Evolutionary conservation across 331 rosid genomes (phyloP).

Genomic region (Prunus yedoensis): DNA sequence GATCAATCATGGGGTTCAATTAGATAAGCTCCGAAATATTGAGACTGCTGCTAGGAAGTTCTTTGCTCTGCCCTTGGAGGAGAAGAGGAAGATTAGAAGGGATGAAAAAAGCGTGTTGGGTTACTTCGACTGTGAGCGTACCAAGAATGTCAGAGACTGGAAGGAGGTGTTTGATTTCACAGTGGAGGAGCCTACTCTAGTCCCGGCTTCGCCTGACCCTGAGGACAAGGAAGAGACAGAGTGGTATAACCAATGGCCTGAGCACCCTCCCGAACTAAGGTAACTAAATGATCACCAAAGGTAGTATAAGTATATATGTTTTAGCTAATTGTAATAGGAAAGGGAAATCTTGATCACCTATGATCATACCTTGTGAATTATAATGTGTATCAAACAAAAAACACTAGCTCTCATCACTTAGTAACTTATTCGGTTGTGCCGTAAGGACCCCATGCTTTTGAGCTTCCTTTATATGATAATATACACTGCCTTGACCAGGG

Average conservation of each 20-base stretch:
- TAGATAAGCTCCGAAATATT: constrained; percentile 23
- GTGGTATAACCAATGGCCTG: constrained; percentile 52
- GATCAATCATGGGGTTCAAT: constrained; percentile 63
- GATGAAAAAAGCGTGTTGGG: constrained; percentile 29
- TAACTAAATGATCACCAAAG: background rate
- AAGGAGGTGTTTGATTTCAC: constrained; percentile 60
- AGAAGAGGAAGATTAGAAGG: constrained; percentile 57
- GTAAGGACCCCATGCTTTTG: background rate
- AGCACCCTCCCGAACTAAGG: constrained; percentile 44
- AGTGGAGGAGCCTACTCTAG: constrained; percentile 40
- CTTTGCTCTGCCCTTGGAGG: constrained; percentile 58
- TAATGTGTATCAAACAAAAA: no score
- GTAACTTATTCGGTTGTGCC: no score
- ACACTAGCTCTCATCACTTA: no score
- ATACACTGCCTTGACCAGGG: constrained; percentile 27
- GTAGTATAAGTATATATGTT: background rate
- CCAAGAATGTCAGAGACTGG: constrained; percentile 76
- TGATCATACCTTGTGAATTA: no score
- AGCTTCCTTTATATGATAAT: background rate
- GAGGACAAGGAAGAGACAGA: constrained; percentile 30
- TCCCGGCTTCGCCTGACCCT: constrained; percentile 39
- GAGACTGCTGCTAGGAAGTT: constrained; percentile 43
- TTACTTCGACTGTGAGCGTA: constrained; percentile 53
- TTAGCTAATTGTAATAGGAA: background rate
- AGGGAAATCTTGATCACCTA: no score